Evolutionary conservation across 2,329 filamentous ascomycete genomes (phyloP), one percentile per base, ranked within the genome.

Genomic region (Aschersonia sp.): DNA sequence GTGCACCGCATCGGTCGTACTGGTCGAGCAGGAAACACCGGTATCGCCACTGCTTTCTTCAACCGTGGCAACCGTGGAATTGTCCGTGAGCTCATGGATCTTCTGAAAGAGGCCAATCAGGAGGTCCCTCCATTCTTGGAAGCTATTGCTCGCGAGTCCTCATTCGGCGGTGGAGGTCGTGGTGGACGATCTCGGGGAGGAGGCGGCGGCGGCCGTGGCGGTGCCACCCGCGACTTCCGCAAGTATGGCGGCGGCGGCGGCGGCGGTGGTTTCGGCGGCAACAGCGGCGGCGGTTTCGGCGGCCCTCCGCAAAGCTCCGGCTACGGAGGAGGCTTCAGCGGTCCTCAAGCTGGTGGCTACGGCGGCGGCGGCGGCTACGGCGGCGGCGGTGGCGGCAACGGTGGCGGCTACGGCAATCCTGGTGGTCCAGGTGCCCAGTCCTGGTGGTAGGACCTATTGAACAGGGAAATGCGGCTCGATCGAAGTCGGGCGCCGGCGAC

Each of bases 1-100:
- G 92, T 98, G 50, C 92, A 98, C 70, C 87, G 92, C 67, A 98
- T 98, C 61, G 92, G 92, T 83, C 92, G 92, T 90, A 98, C 92
- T 55, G 92, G 92, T 64, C 92, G 92, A 87, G 92, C 92, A 55
- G 92, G 92, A 68, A 98, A 98, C 76, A 97, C 90, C 60, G 92
- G 92, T 83, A 83, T 95, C 57, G 87, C 92, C 5, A 98, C 92
- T 58, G 92, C 92, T 49, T 98, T 98, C 78, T 97, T 98, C 83
- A 98, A 98, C 79, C 90, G 92, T 63, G 90, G 90, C 62, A 98
- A 98, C 77, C 87, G 92, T 60, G 92, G 92, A 70, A 87, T 98
- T 57, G 92, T 97, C 54, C 85, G 92, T 56, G 92, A 97, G 59
- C 81, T 98, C 52, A 79, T 98, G 58, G 92, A 98, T n/a, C 81